Evolutionary conservation across 441 rosid species (phyloP).

Genomic region (Gossypium trilobum): DNA sequence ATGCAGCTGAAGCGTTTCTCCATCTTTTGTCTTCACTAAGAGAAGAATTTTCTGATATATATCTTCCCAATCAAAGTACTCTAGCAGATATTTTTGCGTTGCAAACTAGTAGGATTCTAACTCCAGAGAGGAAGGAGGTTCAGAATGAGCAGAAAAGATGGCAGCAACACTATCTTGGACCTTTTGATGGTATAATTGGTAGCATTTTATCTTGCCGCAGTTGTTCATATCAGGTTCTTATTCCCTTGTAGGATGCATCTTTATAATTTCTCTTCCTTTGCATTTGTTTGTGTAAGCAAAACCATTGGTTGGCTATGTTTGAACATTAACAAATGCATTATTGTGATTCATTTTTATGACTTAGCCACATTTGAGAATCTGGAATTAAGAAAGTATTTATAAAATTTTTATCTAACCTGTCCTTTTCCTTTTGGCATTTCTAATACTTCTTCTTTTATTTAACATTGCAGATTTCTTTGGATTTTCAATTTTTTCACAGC

Average conservation of each 20-base stretch:
- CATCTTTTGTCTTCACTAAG: slow-evolving; percentile 66
- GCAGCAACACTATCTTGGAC: slow-evolving; percentile 74
- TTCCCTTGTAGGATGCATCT: slow-evolving; percentile 16
- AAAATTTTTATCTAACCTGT: neutral
- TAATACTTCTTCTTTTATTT: neutral
- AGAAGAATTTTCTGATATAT: slow-evolving; percentile 56
- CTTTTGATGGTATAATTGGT: slow-evolving; percentile 67
- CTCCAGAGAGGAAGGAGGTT: slow-evolving; percentile 25
- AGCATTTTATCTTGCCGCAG: slow-evolving; percentile 61
- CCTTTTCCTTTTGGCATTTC: neutral
- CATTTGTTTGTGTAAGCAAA: neutral
- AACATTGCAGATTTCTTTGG: slow-evolving; percentile 68
- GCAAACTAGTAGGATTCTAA: slow-evolving; percentile 42
- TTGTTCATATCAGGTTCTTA: slow-evolving; percentile 69
- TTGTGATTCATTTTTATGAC: slow-evolving; percentile 1
- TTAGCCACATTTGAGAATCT: neutral
- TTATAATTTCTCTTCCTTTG: neutral
- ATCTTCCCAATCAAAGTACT: slow-evolving; percentile 38
- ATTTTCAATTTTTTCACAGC: slow-evolving; percentile 73
- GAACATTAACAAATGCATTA: neutral
- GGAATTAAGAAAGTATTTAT: neutral
- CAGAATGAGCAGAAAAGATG: slow-evolving; percentile 55
- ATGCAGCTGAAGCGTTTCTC: slow-evolving; percentile 88
- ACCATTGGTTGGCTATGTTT: slow-evolving; percentile 1
- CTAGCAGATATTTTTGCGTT: slow-evolving; percentile 38